Evolutionary conservation across 2,329 filamentous ascomycete genomes (phyloP).

Genomic region (Penicillium sp.): DNA sequence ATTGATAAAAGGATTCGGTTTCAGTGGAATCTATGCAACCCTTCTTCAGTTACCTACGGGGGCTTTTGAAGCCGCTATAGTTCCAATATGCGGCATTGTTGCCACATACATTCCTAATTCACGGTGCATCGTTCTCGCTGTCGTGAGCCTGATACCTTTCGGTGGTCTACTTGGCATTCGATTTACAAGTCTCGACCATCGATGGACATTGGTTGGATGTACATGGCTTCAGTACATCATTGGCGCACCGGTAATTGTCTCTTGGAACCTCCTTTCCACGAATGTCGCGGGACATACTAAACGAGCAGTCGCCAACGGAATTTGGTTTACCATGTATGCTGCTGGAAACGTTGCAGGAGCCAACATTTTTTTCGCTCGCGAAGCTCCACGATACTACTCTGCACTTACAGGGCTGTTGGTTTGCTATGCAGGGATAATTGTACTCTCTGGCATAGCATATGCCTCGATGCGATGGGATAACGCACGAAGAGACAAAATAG

Average conservation of each 20-base stretch:
- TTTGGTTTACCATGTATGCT: slow-evolving; percentile 55
- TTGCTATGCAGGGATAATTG: slow-evolving; percentile 50
- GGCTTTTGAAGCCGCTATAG: slow-evolving; percentile 36
- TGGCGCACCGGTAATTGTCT: slow-evolving; percentile 56
- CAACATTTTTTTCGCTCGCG: slow-evolving; percentile 51
- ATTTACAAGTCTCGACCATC: slow-evolving; percentile 51
- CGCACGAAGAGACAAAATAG: slow-evolving; percentile 21
- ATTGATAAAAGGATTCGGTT: slow-evolving; percentile 51
- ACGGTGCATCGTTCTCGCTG: slow-evolving; percentile 35
- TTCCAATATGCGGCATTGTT: slow-evolving; percentile 46
- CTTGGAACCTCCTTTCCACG: slow-evolving; percentile 56
- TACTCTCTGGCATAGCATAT: slow-evolving; percentile 34
- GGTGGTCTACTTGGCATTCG: slow-evolving; percentile 57
- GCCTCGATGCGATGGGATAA: slow-evolving; percentile 32
- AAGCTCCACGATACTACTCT: slow-evolving; percentile 51
- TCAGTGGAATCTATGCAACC: slow-evolving; percentile 33
- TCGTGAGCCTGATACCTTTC: slow-evolving; percentile 39
- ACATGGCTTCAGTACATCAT: slow-evolving; percentile 58
- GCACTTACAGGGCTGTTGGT: slow-evolving; percentile 49
- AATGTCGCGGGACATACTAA: slow-evolving; percentile 58
- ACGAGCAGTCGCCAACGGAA: slow-evolving; percentile 53
- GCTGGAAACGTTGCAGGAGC: slow-evolving; percentile 55
- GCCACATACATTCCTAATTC: slow-evolving; percentile 51
- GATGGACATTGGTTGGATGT: slow-evolving; percentile 57
- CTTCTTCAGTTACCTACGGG: slow-evolving; percentile 42